These are phyloP conservation scores for Sphaerulina musiva DNA, from an alignment of 2,329 filamentous ascomycete genomes.

Conservation along the genomic window DNA sequence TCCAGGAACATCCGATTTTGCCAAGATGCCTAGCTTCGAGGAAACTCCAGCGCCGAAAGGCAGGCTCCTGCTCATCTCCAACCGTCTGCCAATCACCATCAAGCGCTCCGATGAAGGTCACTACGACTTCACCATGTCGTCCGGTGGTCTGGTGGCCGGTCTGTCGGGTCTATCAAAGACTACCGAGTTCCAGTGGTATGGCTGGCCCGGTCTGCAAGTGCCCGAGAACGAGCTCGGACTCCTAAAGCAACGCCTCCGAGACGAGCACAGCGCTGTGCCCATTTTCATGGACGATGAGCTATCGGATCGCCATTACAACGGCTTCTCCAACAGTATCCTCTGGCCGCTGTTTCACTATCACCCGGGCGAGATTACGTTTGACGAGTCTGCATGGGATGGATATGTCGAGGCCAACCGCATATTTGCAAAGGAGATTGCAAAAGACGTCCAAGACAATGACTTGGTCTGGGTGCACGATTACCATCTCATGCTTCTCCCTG, in stretches of 20 bases:
- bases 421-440: conserved; percentile 80
- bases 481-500: conserved; percentile 91
- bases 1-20: not conserved
- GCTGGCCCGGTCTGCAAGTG: conserved; percentile 90
- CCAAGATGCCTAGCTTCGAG: conserved; percentile 32
- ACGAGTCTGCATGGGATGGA: conserved; percentile 87
- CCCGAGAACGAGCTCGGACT: conserved; percentile 71
- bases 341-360: conserved; percentile 99
- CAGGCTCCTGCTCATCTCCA: conserved; percentile 78
- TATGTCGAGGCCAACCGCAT: conserved; percentile 89
- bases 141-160: conserved; percentile 88
- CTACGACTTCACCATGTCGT: conserved; percentile 94
- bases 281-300: conserved; percentile 92
- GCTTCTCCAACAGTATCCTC: conserved; percentile 94
- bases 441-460: conserved; percentile 86
- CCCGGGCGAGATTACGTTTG: conserved; percentile 95
- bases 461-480: conserved; percentile 98
- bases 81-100: conserved; percentile 92
- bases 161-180: conserved; percentile 86
- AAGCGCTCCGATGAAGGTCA: conserved; percentile 86
- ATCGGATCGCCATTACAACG: conserved; percentile 93
- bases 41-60: conserved; percentile 35
- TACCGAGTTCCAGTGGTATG: conserved; percentile 96
- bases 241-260: conserved; percentile 71
- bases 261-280: conserved; percentile 82